Evolutionary conservation across 2,329 filamentous ascomycete genomes (phyloP), one percentile per base, ranked within the genome.

Genomic region (Tolypocladium paradoxum): DNA sequence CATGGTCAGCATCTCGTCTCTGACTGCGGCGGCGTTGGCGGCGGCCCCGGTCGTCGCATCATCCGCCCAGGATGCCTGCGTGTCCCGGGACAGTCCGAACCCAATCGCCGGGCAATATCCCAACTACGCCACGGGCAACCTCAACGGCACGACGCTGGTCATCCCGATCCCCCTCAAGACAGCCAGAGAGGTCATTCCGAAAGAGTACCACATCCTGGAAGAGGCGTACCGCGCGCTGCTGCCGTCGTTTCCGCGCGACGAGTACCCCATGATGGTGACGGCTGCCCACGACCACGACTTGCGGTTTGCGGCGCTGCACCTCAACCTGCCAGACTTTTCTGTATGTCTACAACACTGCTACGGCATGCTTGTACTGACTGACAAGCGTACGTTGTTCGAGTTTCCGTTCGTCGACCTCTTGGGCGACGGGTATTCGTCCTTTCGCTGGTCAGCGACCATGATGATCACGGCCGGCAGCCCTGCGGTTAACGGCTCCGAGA

Each of bases 341-440:
- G 37, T 38, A 6, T 4, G 37, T 20, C 37, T 22, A 12, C 6
- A 4, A 12, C 6, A 4, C 37, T 20, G 9, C 18, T 6, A 22
- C 18, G 31, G 9, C 31, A 12, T 38, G 37, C 0, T 20, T 11
- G n/a, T 22, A 8, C n/a, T 38, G 37, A 38, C 37, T n/a, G n/a
- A n/a, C n/a, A n/a, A n/a, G 77, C 74, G 74, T 37, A 65, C 73
- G 20, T 72, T 74, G 9, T 72, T 79, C 55, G 73, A 77, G 57
- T 82, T 80, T 54, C 79, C 79, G 0, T 82, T 82, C 61, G 55
- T 82, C 37, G 78, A 81, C 59, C 60, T 78, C 6, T 65, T 79
- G 3, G 68, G 70, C 49, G 76, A 81, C 62, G 74, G 73, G 35
- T 65, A 70, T 55, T 74, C 75, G 1, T 73, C 72, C 3, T 82